These are phyloP conservation scores for Mrakia gelida DNA, from an alignment of 768 basidiomycete species.

Conservation along the genomic window DNA sequence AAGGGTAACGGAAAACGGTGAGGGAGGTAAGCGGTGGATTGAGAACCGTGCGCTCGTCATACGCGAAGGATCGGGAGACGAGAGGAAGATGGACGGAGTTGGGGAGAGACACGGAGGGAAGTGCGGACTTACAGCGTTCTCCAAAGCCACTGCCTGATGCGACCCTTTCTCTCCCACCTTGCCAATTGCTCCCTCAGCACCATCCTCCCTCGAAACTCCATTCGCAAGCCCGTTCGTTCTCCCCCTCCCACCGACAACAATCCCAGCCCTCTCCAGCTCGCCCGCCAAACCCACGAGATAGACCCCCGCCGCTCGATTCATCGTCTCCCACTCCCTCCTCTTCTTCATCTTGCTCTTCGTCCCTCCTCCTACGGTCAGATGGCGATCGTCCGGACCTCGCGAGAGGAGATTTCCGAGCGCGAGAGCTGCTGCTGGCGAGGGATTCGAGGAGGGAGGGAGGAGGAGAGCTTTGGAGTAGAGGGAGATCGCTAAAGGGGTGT, in stretches of 20 bases:
- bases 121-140: slow-evolving; percentile 7
- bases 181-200: not conserved
- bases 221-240: not conserved
- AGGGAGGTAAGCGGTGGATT: not conserved
- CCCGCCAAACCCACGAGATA: slow-evolving; percentile 6
- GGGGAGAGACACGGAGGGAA: too few relatives aligned
- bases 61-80: not conserved
- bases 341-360: slow-evolving; percentile 6
- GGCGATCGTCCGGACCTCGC: not conserved
- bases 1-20: not conserved
- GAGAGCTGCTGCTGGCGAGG: slow-evolving; percentile 20
- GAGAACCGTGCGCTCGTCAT: not conserved
- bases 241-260: not conserved
- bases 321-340: slow-evolving; percentile 24
- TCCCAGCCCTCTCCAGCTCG: slow-evolving; percentile 3
- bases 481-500: not conserved
- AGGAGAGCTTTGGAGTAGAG: slow-evolving; percentile 18
- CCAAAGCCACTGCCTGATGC: not conserved
- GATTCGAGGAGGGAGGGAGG: not conserved
- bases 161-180: not conserved
- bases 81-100: not conserved
- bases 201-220: not conserved
- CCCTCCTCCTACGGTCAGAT: not conserved
- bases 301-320: slow-evolving; percentile 13
- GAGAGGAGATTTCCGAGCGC: slow-evolving; percentile 24